phyloP scores from a whole-genome alignment of 1,139 yeast species.

The Magnusiomyces paraingens region DNA sequence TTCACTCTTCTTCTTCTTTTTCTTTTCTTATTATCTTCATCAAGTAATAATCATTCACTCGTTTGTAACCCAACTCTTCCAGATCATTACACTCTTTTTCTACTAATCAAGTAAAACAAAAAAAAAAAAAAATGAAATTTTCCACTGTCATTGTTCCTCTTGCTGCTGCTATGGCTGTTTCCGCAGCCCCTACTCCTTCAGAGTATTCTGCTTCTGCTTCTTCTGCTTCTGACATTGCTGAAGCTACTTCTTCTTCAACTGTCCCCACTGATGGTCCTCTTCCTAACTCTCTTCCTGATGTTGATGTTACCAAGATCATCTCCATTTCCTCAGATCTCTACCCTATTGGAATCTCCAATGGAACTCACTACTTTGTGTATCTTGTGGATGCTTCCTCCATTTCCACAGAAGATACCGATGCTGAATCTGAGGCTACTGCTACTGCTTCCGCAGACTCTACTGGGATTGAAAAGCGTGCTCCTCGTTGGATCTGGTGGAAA shows the following conservation, averaged over 20 bases:
- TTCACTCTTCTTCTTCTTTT: too few relatives aligned
- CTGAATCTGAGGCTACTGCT: background rate
- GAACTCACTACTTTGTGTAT: background rate
- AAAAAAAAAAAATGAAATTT: too few relatives aligned
- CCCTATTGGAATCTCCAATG: background rate
- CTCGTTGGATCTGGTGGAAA: background rate
- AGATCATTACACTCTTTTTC: too few relatives aligned
- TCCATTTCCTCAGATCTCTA: background rate
- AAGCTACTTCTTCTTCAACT: slow-evolving; percentile 5
- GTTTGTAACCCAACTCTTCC: too few relatives aligned
- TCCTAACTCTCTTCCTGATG: background rate
- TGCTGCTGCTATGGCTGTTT: background rate
- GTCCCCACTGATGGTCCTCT: slow-evolving; percentile 2
- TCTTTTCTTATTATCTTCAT: too few relatives aligned
- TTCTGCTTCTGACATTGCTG: slow-evolving; percentile 11
- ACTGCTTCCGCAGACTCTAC: background rate
- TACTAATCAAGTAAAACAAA: too few relatives aligned
- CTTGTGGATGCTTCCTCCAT: background rate
- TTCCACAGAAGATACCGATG: background rate
- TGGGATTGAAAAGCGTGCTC: background rate
- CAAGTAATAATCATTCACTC: too few relatives aligned
- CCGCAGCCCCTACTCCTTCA: slow-evolving; percentile 1
- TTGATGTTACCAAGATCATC: background rate
- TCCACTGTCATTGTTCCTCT: too few relatives aligned
- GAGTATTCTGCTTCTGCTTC: slow-evolving; percentile 11